Evolutionary conservation across 352 stramenopile genomes (phyloP).

Genomic region (Hyaloperonospora brassicae): DNA sequence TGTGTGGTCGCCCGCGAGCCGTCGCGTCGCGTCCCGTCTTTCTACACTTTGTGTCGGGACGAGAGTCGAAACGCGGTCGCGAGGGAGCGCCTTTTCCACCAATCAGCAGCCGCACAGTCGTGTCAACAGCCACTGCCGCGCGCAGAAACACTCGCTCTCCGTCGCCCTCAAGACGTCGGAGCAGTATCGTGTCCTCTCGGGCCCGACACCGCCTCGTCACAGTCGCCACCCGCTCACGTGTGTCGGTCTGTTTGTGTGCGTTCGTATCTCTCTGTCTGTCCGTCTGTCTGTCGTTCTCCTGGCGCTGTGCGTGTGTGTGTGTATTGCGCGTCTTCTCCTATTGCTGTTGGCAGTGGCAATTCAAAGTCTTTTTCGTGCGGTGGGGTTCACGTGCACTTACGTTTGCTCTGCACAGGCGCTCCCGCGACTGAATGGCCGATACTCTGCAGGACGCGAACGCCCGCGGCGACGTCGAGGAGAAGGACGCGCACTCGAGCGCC

Average conservation of each 20-base stretch:
- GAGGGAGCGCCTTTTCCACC: constrained; percentile 9
- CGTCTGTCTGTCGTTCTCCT: no score
- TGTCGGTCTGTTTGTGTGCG: no score
- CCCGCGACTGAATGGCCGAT: constrained; percentile 18
- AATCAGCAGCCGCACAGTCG: constrained; percentile 12
- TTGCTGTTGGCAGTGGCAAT: not conserved
- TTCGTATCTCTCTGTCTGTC: no score
- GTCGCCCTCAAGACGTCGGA: constrained; percentile 6
- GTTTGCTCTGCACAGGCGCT: no score
- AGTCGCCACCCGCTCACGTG: no score
- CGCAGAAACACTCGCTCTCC: constrained; percentile 25
- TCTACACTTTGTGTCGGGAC: no score
- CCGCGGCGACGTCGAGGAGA: constrained; percentile 31
- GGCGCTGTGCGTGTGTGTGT: no score
- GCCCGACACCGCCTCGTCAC: not conserved
- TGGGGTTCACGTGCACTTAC: no score
- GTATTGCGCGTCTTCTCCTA: not conserved
- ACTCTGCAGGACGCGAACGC: constrained; percentile 20
- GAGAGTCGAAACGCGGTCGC: no score
- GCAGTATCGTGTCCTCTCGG: not conserved
- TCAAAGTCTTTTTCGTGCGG: not conserved
- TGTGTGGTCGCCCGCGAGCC: constrained; percentile 1
- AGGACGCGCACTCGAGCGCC: constrained; percentile 55
- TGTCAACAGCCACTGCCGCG: constrained; percentile 20
- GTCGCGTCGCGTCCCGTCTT: no score